Evolutionary conservation across 1,284 basidiomycete genomes (phyloP).

Genomic region (Ceratobasidium sp.): DNA sequence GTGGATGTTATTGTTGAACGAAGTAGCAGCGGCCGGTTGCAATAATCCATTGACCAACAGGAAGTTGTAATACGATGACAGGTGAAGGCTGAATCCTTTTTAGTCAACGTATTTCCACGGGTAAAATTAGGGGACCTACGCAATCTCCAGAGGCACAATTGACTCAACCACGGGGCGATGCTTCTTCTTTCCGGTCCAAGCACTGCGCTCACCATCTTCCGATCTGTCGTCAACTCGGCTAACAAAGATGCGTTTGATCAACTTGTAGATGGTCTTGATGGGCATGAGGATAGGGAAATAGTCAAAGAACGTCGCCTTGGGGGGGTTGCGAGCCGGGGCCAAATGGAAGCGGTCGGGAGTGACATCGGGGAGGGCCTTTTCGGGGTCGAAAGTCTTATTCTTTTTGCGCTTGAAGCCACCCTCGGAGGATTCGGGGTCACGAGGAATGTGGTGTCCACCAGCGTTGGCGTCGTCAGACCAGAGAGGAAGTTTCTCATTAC

Average conservation of each 20-base stretch:
- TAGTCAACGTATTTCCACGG: not conserved
- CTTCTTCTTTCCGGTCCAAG: constrained; percentile 41
- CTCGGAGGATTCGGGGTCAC: constrained; percentile 2
- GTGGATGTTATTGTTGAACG: constrained; percentile 33
- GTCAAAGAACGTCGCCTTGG: constrained; percentile 47
- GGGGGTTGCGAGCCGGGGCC: constrained; percentile 38
- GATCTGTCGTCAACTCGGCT: constrained; percentile 4
- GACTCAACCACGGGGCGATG: constrained; percentile 59
- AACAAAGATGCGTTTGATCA: constrained; percentile 38
- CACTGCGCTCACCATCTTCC: constrained; percentile 16
- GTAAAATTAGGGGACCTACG: constrained; percentile 40
- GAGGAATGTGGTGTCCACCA: constrained; percentile 18
- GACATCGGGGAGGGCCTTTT: constrained; percentile 58
- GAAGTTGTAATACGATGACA: constrained; percentile 56
- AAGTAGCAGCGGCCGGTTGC: constrained; percentile 59
- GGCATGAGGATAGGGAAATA: constrained; percentile 63
- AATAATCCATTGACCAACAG: constrained; percentile 48
- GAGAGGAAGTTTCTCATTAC: constrained; percentile 60
- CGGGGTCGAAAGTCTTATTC: constrained; percentile 57
- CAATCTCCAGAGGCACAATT: constrained; percentile 69
- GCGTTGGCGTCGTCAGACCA: constrained; percentile 53
- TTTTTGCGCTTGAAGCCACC: constrained; percentile 31
- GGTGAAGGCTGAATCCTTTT: constrained; percentile 49
- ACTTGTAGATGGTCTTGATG: constrained; percentile 56
- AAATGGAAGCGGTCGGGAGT: constrained; percentile 30